Evolutionary conservation across 352 stramenopile genomes (phyloP), one percentile per base, ranked within the genome.

Genomic region (Globisporangium okanoganense): DNA sequence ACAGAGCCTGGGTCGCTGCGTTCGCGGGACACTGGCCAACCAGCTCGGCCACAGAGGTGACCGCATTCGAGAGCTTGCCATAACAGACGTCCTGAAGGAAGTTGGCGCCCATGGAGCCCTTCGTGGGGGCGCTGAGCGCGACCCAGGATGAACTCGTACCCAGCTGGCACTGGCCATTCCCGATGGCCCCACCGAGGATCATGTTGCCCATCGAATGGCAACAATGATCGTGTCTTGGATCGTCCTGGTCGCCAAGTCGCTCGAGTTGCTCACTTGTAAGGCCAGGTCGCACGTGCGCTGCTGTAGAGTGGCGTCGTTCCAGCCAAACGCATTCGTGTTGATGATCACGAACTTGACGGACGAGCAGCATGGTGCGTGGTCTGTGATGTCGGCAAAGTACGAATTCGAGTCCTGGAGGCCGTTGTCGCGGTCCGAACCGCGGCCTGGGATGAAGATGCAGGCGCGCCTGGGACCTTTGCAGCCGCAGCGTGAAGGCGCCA

Each of bases 161-260:
- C 20, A 66, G 52, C n/a, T 25, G 31, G 24, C 61, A 66, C 27
- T 57, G 55, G 12, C 61, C 61, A 3, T 27, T 62, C 7, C 53
- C 53, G n/a, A 63, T 66, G 1, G 82, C 79, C 20, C 72, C 70
- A 0, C 52, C 64, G 9, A 88, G 31, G 24, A 79, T 73, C 9
- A 88, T 56, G 58, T 83, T 88, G 6, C 65, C 82, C 78, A 89
- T 86, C 20, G 79, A 92, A 56, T 92, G 79, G 63, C 70, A 1
- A 92, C 54, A 35, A 86, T 63, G 67, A 89, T 89, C 9, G 79
- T 82, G 57, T 88, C 70, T 58, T 79, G 71, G 66, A 88, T 73
- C 13, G 69, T 79, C n/a, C 64, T 64, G 8, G 67, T 75, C 13
- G 54, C 49, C 0, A 24, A 3, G 47, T 74, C 61, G 65, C 71